These are phyloP conservation scores for Eutypella sp. DNA, from an alignment of 2,329 filamentous ascomycete species.

Conservation along the genomic window DNA sequence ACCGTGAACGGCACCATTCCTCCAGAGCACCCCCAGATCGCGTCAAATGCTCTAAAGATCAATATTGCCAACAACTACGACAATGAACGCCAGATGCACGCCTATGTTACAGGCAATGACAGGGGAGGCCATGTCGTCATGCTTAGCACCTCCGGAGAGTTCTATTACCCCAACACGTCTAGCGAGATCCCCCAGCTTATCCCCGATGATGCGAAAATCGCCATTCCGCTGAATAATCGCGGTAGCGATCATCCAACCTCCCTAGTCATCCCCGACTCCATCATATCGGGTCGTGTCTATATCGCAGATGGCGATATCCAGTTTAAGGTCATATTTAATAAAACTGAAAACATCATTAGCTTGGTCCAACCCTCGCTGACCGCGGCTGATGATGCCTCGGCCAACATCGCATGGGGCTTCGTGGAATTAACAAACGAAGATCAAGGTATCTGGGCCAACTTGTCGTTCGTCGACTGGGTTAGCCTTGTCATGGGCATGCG, in stretches of 20 bases:
- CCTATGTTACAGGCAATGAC: not conserved
- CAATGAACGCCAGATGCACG: not conserved
- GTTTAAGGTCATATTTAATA: not conserved
- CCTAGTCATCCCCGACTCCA: not conserved
- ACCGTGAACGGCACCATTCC: not conserved
- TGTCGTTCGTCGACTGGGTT: not conserved
- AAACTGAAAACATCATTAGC: not conserved
- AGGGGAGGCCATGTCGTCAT: not conserved
- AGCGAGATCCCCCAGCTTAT: not conserved
- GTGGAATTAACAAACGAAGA: not conserved
- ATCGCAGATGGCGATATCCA: not conserved
- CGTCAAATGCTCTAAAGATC: not conserved
- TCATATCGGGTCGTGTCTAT: not conserved
- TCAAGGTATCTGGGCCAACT: not conserved
- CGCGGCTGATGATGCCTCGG: not conserved
- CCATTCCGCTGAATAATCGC: not conserved
- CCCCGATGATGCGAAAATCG: not conserved
- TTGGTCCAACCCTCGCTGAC: not conserved
- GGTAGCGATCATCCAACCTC: not conserved
- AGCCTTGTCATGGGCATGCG: not conserved
- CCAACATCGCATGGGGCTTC: not conserved
- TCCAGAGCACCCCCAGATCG: not conserved
- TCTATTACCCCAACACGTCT: not conserved
- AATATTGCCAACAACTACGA: not conserved
- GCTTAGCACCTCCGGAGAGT: not conserved